Evolutionary conservation across 305 asterid species (phyloP).

Genomic region (Fraxinus platypoda): DNA sequence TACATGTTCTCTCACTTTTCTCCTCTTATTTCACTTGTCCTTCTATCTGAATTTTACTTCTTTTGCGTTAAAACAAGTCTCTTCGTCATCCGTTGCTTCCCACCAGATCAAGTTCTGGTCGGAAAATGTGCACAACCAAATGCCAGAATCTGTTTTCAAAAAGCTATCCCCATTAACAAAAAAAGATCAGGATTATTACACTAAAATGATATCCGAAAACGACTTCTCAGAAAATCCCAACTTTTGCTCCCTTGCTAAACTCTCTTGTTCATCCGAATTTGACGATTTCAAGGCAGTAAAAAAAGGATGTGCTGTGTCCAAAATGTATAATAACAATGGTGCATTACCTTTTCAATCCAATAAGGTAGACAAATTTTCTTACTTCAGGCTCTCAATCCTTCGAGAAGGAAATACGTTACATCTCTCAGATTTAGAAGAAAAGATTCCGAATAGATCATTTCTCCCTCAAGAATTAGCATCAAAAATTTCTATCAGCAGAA

Average conservation of each 20-base stretch:
- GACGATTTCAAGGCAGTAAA: too few species aligned
- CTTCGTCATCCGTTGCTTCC: constrained; percentile 24
- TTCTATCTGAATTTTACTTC: neutral
- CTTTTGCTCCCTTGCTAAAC: constrained; percentile 34
- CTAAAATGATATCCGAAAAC: constrained; percentile 8
- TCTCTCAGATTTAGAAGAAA: constrained; percentile 25
- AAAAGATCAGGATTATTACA: constrained; percentile 17
- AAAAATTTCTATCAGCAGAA: constrained; percentile 10
- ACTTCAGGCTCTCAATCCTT: constrained; percentile 34
- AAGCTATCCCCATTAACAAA: constrained; percentile 32
- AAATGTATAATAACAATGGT: too few species aligned
- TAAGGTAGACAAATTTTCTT: constrained; percentile 20
- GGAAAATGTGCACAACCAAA: constrained; percentile 30
- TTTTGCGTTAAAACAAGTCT: neutral
- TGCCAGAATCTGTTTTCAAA: constrained; percentile 29
- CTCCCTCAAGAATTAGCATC: constrained; percentile 38
- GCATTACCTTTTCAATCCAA: neutral
- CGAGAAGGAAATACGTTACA: neutral
- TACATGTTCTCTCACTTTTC: neutral
- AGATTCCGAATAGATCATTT: constrained; percentile 29
- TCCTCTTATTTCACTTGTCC: neutral
- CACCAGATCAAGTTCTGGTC: constrained; percentile 35
- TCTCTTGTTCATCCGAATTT: constrained; percentile 20
- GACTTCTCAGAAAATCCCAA: constrained; percentile 4
- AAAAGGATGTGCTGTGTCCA: too few species aligned